Percentiles rank a stretch among this genome's conserved stretches.
Evolutionary conservation across 2,329 filamentous ascomycete genomes (phyloP).

Genomic region (Monilinia vaccinii-corymbosi): DNA sequence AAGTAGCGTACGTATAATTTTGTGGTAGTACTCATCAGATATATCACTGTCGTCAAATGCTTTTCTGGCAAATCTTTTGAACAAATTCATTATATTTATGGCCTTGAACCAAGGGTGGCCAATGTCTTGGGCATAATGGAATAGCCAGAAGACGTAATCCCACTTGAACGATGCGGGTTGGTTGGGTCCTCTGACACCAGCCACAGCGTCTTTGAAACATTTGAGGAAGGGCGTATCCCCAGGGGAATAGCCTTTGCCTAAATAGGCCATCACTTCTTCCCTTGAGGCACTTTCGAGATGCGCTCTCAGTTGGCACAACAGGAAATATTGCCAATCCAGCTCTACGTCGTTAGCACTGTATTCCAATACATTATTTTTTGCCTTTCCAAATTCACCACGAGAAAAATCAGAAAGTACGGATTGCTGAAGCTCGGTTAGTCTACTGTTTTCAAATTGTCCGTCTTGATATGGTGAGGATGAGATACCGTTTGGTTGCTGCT

Average conservation of each 20-base stretch:
- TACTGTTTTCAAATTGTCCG: slow-evolving; percentile 9
- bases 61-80: background rate
- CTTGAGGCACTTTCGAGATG: slow-evolving; percentile 28
- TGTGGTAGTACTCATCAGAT: slow-evolving; percentile 28
- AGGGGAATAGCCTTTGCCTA: slow-evolving; percentile 27
- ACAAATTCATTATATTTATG: background rate
- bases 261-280: slow-evolving; percentile 27
- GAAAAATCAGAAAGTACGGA: slow-evolving; percentile 9
- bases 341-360: slow-evolving; percentile 7
- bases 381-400: slow-evolving; percentile 17
- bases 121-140: slow-evolving; percentile 31
- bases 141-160: slow-evolving; percentile 30
- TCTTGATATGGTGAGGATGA: background rate
- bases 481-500: slow-evolving; percentile 2
- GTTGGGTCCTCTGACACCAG: slow-evolving; percentile 10
- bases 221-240: background rate
- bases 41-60: slow-evolving; percentile 20
- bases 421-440: slow-evolving; percentile 8
- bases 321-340: slow-evolving; percentile 18
- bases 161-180: slow-evolving; percentile 28
- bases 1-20: slow-evolving; percentile 33
- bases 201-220: background rate
- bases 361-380: slow-evolving; percentile 10
- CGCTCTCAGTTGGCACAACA: slow-evolving; percentile 15
- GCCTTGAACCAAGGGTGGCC: slow-evolving; percentile 27